phyloP scores from a whole-genome alignment of 805 yeast genomes.

The Teunomyces pallodes region DNA sequence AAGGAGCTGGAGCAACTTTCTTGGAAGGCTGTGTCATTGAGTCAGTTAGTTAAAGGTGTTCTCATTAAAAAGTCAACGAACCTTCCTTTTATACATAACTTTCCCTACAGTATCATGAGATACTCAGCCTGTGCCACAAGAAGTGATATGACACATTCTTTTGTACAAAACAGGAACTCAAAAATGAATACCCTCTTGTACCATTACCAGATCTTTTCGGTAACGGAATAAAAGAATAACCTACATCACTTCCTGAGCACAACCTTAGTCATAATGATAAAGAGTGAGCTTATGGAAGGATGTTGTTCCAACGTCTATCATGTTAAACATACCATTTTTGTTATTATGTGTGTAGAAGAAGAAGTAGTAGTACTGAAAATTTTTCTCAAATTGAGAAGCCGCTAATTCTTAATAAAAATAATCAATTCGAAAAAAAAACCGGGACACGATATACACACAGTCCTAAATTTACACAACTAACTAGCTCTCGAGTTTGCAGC shows the following conservation, averaged over 20 bases:
- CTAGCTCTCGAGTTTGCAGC: neutral
- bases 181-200: neutral
- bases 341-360: neutral
- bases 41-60: conserved; percentile 16
- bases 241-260: conserved; percentile 17
- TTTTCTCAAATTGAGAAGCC: neutral
- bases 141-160: conserved; percentile 16
- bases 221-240: conserved; percentile 5
- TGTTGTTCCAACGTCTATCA: conserved; percentile 16
- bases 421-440: neutral
- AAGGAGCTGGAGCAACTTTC: conserved; percentile 49
- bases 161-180: neutral
- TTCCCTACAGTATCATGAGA: conserved; percentile 23
- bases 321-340: conserved; percentile 14
- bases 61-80: conserved; percentile 13
- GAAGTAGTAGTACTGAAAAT: neutral
- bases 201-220: neutral
- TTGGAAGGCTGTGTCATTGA: conserved; percentile 24
- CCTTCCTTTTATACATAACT: conserved; percentile 10
- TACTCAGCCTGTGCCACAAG: conserved; percentile 26
- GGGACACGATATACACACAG: neutral
- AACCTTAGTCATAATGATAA: conserved; percentile 8
- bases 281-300: conserved; percentile 15
- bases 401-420: neutral
- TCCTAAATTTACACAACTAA: neutral